Percentiles rank a stretch among this genome's conserved stretches.
Conservation (phyloP, 108 stramenopile species). For the Epithemia pelagica region DNA sequence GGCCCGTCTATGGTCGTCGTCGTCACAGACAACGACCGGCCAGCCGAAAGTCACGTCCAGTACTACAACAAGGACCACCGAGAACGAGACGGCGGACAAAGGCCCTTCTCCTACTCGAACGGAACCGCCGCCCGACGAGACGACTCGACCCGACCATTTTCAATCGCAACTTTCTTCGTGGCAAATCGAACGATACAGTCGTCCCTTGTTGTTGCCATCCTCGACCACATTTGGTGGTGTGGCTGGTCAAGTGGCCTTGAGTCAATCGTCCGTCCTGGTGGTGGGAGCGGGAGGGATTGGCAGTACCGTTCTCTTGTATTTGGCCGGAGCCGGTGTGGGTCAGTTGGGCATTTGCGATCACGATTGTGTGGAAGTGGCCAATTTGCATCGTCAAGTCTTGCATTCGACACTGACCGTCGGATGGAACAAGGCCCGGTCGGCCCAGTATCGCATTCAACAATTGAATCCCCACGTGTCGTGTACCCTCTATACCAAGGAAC, state of each 20-base stretch:
- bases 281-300: constrained; percentile 86
- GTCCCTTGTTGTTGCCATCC: constrained; percentile 51
- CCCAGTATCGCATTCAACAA: constrained; percentile 41
- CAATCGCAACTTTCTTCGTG: constrained; percentile 1
- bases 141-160: background rate
- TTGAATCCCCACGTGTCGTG: constrained; percentile 68
- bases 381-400: constrained; percentile 95
- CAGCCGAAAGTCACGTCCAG: background rate
- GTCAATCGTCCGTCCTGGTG: constrained; percentile 58
- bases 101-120: background rate
- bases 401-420: constrained; percentile 65
- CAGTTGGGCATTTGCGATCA: constrained; percentile 86
- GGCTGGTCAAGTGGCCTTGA: constrained; percentile 59
- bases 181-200: constrained; percentile 67
- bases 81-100: background rate
- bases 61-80: too few relatives aligned
- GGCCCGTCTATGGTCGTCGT: background rate
- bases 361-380: constrained; percentile 89
- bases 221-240: constrained; percentile 54
- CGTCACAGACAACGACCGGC: background rate
- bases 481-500: constrained; percentile 20
- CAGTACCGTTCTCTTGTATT: constrained; percentile 70
- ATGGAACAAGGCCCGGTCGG: constrained; percentile 79
- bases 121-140: background rate
- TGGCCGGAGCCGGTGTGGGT: constrained; percentile 77